Evolutionary conservation across 108 stramenopile genomes (phyloP).

Genomic region (Pseudonitzschia delicatissima): DNA sequence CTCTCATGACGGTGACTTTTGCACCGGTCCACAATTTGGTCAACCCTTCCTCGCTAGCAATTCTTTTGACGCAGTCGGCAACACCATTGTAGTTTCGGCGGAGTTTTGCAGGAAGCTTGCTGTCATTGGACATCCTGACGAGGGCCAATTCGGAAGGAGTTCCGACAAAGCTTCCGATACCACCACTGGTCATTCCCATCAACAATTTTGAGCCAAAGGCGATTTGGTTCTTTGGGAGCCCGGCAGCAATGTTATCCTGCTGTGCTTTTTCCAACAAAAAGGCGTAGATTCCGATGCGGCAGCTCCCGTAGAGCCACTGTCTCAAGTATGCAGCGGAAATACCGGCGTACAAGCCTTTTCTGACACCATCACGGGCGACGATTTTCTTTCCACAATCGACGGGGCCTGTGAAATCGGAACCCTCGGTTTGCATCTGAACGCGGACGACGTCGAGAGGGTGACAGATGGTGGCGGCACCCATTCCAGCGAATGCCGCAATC

Average conservation of each 20-base stretch:
- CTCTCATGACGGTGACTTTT: slow-evolving; percentile 59
- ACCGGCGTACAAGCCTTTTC: slow-evolving; percentile 61
- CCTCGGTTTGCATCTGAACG: slow-evolving; percentile 75
- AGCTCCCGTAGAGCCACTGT: slow-evolving; percentile 75
- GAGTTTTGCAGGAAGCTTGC: slow-evolving; percentile 53
- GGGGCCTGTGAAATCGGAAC: slow-evolving; percentile 26
- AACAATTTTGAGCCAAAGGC: slow-evolving; percentile 49
- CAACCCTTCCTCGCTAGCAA: slow-evolving; percentile 61
- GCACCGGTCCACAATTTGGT: slow-evolving; percentile 58
- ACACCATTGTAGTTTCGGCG: slow-evolving; percentile 68
- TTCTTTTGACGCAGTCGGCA: slow-evolving; percentile 50
- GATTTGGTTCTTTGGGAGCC: slow-evolving; percentile 61
- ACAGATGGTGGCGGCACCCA: slow-evolving; percentile 75
- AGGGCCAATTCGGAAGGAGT: slow-evolving; percentile 68
- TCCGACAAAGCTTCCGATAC: slow-evolving; percentile 70
- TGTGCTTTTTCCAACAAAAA: slow-evolving; percentile 63
- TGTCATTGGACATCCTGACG: slow-evolving; percentile 72
- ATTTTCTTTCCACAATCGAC: slow-evolving; percentile 43
- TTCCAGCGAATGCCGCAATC: slow-evolving; percentile 66
- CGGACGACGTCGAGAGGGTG: slow-evolving; percentile 74
- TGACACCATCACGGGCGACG: slow-evolving; percentile 40
- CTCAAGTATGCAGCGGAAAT: slow-evolving; percentile 67
- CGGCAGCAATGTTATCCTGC: slow-evolving; percentile 41
- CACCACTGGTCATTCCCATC: slow-evolving; percentile 66
- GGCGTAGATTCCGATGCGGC: slow-evolving; percentile 71